Evolutionary conservation across 345 rosid species (phyloP), one percentile per base, ranked within the genome.

Genomic region (Ceriops tagal): DNA sequence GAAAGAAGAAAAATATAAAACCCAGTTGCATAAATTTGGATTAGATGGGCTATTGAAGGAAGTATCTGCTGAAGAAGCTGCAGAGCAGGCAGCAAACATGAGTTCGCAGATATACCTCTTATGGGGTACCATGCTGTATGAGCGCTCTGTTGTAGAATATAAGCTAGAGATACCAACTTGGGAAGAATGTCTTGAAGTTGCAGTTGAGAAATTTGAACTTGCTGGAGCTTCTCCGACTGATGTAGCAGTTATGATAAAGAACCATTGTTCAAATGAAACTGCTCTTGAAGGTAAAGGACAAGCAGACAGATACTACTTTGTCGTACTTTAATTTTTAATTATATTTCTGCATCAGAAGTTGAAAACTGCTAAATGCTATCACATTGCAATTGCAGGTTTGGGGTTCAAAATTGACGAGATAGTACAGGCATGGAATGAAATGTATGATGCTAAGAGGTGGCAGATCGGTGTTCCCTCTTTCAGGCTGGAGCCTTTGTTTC

Each of bases 381-480:
- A 64, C 16, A 51, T 55, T 62, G 66, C 49, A 32, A 73, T 46
- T 57, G 69, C 83, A 83, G 96, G 91, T 80, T 77, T 91, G 82
- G 97, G 98, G 58, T 95, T 92, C 87, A 90, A 92, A 84, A 88
- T 95, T 58, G 97, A 92, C 67, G 99, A 95, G 79, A 90, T 95
- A 68, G 93, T 95, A 57, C 93, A 90, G 83, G 99, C 99, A 52
- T 95, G 99, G 98, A 95, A 90, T 82, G 99, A 95, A 74, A 92
- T 92, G 98, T 92, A 92, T 81, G 99, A 92, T 81, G 98, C 92
- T 20, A 89, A 86, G 77, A 86, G 97, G 76, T 95, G 99, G 99
- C 89, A 92, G 83, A 82, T 83, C 26, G 97, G 99, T 43, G 87
- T 88, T 73, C 93, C 98, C 58, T 89, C 99, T 72, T 95, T 89